Percentiles rank a stretch among this genome's conserved stretches.
Conservation (phyloP, 805 yeast genomes). For the Metschnikowia orientalis region DNA sequence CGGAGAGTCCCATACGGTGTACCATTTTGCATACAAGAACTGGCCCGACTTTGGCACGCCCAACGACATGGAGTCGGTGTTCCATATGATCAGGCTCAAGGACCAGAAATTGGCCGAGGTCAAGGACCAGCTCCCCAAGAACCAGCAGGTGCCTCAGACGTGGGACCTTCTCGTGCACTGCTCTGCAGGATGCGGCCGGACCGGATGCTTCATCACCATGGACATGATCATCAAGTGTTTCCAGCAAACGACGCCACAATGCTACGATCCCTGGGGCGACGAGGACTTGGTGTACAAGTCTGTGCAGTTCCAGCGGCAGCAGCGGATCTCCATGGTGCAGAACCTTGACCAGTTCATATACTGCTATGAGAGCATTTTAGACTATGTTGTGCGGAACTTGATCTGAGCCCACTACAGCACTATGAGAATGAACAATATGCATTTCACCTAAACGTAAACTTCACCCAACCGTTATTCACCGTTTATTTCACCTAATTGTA, state of each 20-base stretch:
- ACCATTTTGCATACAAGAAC: slow-evolving; percentile 37
- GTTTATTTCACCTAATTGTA: too few species aligned
- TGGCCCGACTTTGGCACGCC: slow-evolving; percentile 51
- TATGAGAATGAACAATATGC: too few species aligned
- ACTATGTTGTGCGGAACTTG: slow-evolving; percentile 13
- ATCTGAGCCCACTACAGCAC: too few species aligned
- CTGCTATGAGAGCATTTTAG: slow-evolving; percentile 54
- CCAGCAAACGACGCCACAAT: slow-evolving; percentile 12
- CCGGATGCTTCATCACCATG: slow-evolving; percentile 48
- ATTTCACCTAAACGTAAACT: too few species aligned
- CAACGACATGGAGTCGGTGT: slow-evolving; percentile 24
- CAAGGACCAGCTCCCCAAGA: neutral
- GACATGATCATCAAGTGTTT: slow-evolving; percentile 37
- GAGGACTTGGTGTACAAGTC: slow-evolving; percentile 59
- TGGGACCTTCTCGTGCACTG: slow-evolving; percentile 44
- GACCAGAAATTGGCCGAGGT: slow-evolving; percentile 21
- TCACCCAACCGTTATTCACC: too few species aligned
- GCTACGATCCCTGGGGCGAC: slow-evolving; percentile 27
- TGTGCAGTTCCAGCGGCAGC: slow-evolving; percentile 64
- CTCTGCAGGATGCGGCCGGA: slow-evolving; percentile 59
- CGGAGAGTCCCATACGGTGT: slow-evolving; percentile 19
- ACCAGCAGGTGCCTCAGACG: slow-evolving; percentile 5
- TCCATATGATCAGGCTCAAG: slow-evolving; percentile 32
- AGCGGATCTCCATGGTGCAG: slow-evolving; percentile 82
- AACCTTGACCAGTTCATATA: slow-evolving; percentile 68